These are phyloP conservation scores for Creolimax fragrantissima DNA, from an alignment of 78 protist genomes.

Conservation along the genomic window DNA sequence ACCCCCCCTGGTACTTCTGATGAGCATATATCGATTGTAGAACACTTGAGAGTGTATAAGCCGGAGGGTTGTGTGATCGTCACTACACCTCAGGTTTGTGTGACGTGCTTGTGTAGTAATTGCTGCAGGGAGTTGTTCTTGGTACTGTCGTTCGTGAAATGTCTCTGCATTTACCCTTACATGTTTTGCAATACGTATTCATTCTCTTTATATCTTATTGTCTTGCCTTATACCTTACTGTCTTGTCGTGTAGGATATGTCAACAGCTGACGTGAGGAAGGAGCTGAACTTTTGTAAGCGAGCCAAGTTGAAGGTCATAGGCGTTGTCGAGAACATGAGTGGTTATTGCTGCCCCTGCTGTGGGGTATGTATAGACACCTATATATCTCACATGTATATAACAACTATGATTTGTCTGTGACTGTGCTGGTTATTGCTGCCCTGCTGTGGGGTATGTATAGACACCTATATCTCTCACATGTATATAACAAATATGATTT, in stretches of 20 bases:
- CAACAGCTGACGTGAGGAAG: slow-evolving; percentile 83
- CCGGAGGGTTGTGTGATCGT: slow-evolving; percentile 88
- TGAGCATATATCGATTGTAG: slow-evolving; percentile 92
- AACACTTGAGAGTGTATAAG: slow-evolving; percentile 40
- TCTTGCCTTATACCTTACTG: too few relatives aligned
- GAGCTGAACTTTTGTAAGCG: slow-evolving; percentile 90
- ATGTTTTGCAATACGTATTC: too few relatives aligned
- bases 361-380: neutral
- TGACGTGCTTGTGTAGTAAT: neutral
- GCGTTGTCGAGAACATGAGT: slow-evolving; percentile 98
- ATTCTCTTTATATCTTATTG: too few relatives aligned
- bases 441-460: slow-evolving; percentile 53
- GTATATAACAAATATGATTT: too few relatives aligned
- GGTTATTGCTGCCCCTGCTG: slow-evolving; percentile 94
- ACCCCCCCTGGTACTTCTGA: slow-evolving; percentile 99
- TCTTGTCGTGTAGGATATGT: slow-evolving; percentile 64
- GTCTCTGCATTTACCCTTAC: too few relatives aligned
- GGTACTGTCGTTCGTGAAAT: too few relatives aligned
- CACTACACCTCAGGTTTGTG: slow-evolving; percentile 91
- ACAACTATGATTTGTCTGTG: too few relatives aligned
- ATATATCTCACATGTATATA: too few relatives aligned
- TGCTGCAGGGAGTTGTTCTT: too few relatives aligned
- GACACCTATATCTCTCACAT: too few relatives aligned
- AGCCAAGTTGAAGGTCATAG: slow-evolving; percentile 71
- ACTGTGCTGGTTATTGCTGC: slow-evolving; percentile 93